Conservation (phyloP, 2,329 filamentous ascomycete genomes). For the Huntiella moniliformis region DNA sequence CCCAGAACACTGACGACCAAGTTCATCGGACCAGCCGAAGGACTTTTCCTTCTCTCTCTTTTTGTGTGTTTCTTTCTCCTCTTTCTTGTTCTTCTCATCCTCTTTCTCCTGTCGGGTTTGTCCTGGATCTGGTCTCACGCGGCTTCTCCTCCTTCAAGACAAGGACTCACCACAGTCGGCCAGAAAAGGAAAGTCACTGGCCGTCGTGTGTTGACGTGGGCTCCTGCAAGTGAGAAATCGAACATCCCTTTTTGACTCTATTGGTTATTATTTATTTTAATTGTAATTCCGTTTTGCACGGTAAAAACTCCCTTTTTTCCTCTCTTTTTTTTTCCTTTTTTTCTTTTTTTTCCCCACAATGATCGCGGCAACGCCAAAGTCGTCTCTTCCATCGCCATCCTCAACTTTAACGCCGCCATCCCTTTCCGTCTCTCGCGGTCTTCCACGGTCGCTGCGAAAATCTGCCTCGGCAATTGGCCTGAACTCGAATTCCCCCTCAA, state of each 20-base stretch:
- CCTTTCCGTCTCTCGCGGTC: conserved; percentile 6
- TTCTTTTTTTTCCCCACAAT: conserved; percentile 5
- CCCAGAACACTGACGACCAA: too few relatives aligned
- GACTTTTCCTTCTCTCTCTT: too few relatives aligned
- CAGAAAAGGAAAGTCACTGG: too few relatives aligned
- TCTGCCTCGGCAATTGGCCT: conserved; percentile 9
- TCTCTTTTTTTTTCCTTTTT: conserved; percentile 1
- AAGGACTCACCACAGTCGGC: too few relatives aligned
- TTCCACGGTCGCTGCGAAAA: conserved; percentile 10
- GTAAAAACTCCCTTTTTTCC: conserved; percentile 1
- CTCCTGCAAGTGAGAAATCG: too few relatives aligned
- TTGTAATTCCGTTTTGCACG: conserved; percentile 2
- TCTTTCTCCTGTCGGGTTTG: too few relatives aligned
- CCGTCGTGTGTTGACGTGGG: too few relatives aligned
- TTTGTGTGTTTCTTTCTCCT: too few relatives aligned
- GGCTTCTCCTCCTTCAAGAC: too few relatives aligned
- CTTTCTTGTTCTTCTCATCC: too few relatives aligned
- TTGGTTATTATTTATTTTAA: background rate
- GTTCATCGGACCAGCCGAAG: too few relatives aligned
- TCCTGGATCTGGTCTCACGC: too few relatives aligned
- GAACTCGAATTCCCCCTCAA: background rate
- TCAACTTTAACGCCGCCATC: conserved; percentile 6
- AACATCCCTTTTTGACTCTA: conserved; percentile 1
- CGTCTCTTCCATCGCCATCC: background rate
- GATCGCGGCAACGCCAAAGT: conserved; percentile 7